Evolutionary conservation across 768 basidiomycete species (phyloP).

Genomic region (Galerina sulciceps): DNA sequence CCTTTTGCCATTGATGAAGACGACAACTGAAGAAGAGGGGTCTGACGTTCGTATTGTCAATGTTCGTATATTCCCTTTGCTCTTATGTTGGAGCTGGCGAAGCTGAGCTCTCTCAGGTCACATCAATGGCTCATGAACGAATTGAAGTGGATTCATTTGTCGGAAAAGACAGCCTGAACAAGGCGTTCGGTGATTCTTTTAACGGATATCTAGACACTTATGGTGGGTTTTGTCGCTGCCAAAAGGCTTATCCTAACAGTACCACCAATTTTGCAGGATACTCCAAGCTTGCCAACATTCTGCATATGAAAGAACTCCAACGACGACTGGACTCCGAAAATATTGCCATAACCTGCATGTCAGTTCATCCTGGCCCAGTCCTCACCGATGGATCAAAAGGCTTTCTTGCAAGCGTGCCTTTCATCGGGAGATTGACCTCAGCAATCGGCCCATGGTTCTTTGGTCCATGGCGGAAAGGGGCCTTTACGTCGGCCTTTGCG

Average conservation of each 20-base stretch:
- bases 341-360: background rate
- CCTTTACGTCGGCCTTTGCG: slow-evolving; percentile 1
- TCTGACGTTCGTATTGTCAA: slow-evolving; percentile 27
- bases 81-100: background rate
- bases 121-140: background rate
- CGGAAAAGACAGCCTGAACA: background rate
- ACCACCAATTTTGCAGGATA: background rate
- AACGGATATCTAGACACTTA: background rate
- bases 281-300: slow-evolving; percentile 8
- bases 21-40: slow-evolving; percentile 15
- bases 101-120: background rate
- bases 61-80: slow-evolving; percentile 8
- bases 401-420: background rate
- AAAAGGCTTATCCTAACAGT: background rate
- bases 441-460: background rate
- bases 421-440: background rate
- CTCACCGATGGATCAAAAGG: background rate
- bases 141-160: background rate
- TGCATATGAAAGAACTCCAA: slow-evolving; percentile 6
- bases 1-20: slow-evolving; percentile 23
- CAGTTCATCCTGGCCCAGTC: slow-evolving; percentile 5
- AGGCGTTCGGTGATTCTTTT: background rate
- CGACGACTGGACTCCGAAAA: background rate
- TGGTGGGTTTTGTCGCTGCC: background rate
- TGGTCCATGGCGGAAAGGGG: background rate